Evolutionary conservation across 164 flowering plant species (phyloP).

Genomic region (Akebia trifoliata): DNA sequence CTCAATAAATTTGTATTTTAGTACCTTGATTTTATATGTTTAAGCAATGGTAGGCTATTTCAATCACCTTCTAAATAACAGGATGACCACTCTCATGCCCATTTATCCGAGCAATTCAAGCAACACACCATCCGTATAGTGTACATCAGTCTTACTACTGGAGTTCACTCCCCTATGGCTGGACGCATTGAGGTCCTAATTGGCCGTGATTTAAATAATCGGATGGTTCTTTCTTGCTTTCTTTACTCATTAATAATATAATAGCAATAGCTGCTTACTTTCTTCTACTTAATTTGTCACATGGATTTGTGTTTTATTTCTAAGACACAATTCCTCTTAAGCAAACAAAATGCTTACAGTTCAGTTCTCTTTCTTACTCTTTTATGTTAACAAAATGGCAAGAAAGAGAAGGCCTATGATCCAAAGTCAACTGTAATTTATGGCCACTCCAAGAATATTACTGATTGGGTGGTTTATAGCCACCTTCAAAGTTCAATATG

Average conservation of each 20-base stretch:
- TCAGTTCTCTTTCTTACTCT: background rate
- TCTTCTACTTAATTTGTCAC: background rate
- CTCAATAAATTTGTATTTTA: background rate
- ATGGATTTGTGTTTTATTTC: no score
- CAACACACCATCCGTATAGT: conserved; percentile 65
- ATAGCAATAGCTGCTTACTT: background rate
- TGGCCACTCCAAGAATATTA: no score
- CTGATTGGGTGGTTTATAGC: no score
- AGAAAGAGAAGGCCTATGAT: no score
- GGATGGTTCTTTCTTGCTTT: conserved; percentile 25
- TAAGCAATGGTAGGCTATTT: background rate
- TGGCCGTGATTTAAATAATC: conserved; percentile 75
- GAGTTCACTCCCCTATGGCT: conserved; percentile 60
- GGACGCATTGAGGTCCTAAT: conserved; percentile 81
- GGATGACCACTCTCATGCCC: conserved; percentile 90
- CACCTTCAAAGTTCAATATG: no score
- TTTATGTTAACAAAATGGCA: no score
- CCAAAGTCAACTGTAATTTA: no score
- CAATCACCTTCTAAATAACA: conserved; percentile 24
- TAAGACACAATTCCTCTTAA: no score
- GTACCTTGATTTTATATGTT: background rate
- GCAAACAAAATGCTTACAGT: no score
- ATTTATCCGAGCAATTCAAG: conserved; percentile 85
- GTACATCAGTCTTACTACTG: conserved; percentile 80
- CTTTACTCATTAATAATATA: no score